Evolutionary conservation across 768 basidiomycete genomes (phyloP).

Genomic region (Candolleomyces efflorescens): DNA sequence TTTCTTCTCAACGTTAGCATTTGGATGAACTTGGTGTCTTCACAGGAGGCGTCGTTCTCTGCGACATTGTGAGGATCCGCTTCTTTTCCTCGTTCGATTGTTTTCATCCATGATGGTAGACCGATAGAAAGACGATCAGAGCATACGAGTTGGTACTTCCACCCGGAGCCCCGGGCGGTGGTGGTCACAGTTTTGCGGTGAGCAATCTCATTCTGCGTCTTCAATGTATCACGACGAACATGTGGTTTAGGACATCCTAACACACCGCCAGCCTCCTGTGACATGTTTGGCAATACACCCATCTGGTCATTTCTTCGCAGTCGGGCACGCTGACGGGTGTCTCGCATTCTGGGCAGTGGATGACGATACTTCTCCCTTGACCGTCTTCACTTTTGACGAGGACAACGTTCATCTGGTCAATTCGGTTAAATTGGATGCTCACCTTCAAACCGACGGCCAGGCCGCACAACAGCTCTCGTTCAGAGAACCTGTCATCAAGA

Average conservation of each 20-base stretch:
- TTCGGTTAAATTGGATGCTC: slow-evolving; percentile 39
- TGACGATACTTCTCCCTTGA: slow-evolving; percentile 70
- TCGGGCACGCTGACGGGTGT: slow-evolving; percentile 78
- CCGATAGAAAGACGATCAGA: slow-evolving; percentile 47
- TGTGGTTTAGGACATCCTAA: slow-evolving; percentile 55
- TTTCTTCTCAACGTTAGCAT: neutral
- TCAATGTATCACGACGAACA: neutral
- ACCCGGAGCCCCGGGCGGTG: slow-evolving; percentile 81
- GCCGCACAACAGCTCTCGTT: slow-evolving; percentile 15
- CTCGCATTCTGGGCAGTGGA: slow-evolving; percentile 81
- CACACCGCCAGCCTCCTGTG: slow-evolving; percentile 63
- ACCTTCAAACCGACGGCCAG: slow-evolving; percentile 20
- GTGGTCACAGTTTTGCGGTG: slow-evolving; percentile 55
- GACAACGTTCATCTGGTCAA: slow-evolving; percentile 55
- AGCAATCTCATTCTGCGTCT: slow-evolving; percentile 13
- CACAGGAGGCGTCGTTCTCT: slow-evolving; percentile 57
- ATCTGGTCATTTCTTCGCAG: slow-evolving; percentile 69
- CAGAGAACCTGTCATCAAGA: slow-evolving; percentile 81
- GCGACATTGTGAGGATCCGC: slow-evolving; percentile 45
- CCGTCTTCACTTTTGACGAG: slow-evolving; percentile 64
- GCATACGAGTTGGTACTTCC: slow-evolving; percentile 68
- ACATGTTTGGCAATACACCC: slow-evolving; percentile 74
- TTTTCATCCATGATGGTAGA: slow-evolving; percentile 19
- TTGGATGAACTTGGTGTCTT: slow-evolving; percentile 1
- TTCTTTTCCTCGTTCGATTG: neutral